Evolutionary conservation across 768 basidiomycete genomes (phyloP).

Genomic region (Boletus reticulatus): DNA sequence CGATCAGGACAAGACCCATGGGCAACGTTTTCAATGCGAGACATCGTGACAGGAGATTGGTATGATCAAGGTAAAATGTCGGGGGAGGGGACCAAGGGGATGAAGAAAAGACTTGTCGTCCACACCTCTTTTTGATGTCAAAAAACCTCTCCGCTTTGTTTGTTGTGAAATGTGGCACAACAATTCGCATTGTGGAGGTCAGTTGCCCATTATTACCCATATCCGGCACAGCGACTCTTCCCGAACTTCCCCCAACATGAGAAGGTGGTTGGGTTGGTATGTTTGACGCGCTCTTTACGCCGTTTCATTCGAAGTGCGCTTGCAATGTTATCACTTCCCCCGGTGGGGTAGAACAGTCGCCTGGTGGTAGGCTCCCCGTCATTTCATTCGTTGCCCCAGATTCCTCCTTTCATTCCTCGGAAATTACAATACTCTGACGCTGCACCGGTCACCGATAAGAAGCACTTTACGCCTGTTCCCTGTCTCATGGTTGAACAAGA

Average conservation of each 20-base stretch:
- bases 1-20: slow-evolving; percentile 9
- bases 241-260: slow-evolving; percentile 15
- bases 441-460: slow-evolving; percentile 13
- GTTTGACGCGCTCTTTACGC: slow-evolving; percentile 21
- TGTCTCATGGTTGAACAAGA: not conserved
- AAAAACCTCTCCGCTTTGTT: slow-evolving; percentile 25
- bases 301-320: slow-evolving; percentile 23
- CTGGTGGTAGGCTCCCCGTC: slow-evolving; percentile 10
- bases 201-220: slow-evolving; percentile 20
- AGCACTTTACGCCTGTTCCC: slow-evolving; percentile 6
- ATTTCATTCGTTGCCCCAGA: slow-evolving; percentile 11
- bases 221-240: slow-evolving; percentile 17
- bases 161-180: slow-evolving; percentile 30
- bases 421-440: slow-evolving; percentile 20
- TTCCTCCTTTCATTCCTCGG: slow-evolving; percentile 25
- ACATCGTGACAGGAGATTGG: slow-evolving; percentile 15
- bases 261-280: slow-evolving; percentile 20
- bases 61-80: slow-evolving; percentile 11
- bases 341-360: slow-evolving; percentile 5
- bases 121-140: slow-evolving; percentile 23
- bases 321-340: slow-evolving; percentile 11
- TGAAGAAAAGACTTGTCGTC: slow-evolving; percentile 1
- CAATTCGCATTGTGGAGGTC: slow-evolving; percentile 18
- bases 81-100: slow-evolving; percentile 2
- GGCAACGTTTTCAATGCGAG: slow-evolving; percentile 10